A percentile compares a stretch with the other conserved stretches of the same genome.
Evolutionary conservation across 257 asterid species (phyloP).

Genomic region (Solanum chiquidenum): DNA sequence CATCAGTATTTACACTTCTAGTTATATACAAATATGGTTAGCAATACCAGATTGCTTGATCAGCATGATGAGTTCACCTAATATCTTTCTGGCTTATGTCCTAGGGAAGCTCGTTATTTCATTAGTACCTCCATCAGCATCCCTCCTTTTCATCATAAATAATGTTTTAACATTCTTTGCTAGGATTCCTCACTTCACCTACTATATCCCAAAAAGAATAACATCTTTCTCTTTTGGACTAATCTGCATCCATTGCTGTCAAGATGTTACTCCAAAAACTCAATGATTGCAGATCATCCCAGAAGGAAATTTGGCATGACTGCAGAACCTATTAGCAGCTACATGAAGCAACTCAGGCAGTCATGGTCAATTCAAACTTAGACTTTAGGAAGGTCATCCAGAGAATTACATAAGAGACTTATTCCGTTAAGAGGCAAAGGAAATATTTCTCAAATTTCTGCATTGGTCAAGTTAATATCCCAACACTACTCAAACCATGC

Average conservation of each 20-base stretch:
- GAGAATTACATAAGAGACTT: background rate
- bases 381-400: background rate
- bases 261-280: background rate
- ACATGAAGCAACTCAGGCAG: background rate
- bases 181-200: background rate
- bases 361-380: background rate
- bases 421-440: background rate
- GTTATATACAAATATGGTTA: background rate
- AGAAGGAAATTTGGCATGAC: background rate
- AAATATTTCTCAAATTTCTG: background rate
- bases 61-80: background rate
- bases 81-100: background rate
- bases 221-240: background rate
- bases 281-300: background rate
- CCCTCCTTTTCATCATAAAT: background rate
- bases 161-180: background rate
- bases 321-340: background rate
- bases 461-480: background rate
- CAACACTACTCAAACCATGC: background rate
- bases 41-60: background rate
- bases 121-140: background rate
- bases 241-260: background rate
- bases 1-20: background rate
- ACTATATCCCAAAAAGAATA: background rate
- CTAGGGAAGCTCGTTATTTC: background rate